Evolutionary conservation across 805 yeast genomes (phyloP).

Genomic region (Tetrapisispora namnaoensis): DNA sequence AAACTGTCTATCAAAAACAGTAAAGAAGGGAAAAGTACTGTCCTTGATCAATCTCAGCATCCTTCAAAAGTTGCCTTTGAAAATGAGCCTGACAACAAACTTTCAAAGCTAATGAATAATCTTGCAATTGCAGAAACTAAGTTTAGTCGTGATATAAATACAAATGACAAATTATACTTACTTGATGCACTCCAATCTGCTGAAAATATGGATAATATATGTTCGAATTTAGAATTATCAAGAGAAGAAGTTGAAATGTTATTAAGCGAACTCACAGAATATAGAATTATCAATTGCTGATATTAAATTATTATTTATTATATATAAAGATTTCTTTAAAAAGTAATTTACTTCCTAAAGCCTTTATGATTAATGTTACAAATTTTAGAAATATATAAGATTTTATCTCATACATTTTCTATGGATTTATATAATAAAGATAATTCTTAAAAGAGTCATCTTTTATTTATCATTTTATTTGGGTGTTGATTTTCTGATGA

Average conservation of each 20-base stretch:
- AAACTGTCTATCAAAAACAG: slow-evolving; percentile 12
- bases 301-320: not conserved
- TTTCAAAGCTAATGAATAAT: not conserved
- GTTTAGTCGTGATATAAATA: slow-evolving; percentile 6
- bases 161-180: slow-evolving; percentile 23
- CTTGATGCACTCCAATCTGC: slow-evolving; percentile 40
- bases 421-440: too few species aligned
- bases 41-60: too few species aligned
- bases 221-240: slow-evolving; percentile 56
- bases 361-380: slow-evolving; percentile 3
- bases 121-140: not conserved
- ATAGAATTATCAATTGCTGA: slow-evolving; percentile 37
- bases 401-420: not conserved
- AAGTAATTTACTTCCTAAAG: not conserved
- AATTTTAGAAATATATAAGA: not conserved
- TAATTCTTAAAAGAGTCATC: not conserved
- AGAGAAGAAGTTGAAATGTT: slow-evolving; percentile 44
- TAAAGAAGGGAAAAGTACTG: not conserved
- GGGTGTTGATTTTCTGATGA: not conserved
- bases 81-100: slow-evolving; percentile 3
- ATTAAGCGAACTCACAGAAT: slow-evolving; percentile 40
- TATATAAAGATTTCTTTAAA: not conserved
- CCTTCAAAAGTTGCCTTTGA: slow-evolving; percentile 21
- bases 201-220: slow-evolving; percentile 54
- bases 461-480: not conserved